A percentile compares a stretch with the other conserved stretches of the same genome.
These are phyloP conservation scores for Sporothrix mexicana DNA, from an alignment of 2,329 filamentous ascomycete genomes.

Conservation along the genomic window DNA sequence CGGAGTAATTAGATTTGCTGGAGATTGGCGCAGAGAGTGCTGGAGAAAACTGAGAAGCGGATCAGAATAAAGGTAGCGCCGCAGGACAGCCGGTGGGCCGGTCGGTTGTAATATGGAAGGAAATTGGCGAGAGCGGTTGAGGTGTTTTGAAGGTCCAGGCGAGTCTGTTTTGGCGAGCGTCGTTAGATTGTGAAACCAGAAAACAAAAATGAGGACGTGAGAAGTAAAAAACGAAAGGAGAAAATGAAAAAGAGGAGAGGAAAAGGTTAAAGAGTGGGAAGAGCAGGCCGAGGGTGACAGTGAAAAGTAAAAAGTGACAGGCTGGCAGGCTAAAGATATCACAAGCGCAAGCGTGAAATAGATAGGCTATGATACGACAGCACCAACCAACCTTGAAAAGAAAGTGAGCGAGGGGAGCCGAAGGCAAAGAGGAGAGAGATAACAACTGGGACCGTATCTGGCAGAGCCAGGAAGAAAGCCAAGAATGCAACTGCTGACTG, in stretches of 20 bases:
- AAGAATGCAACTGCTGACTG: slow-evolving; percentile 17
- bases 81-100: slow-evolving; percentile 21
- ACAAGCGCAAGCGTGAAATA: slow-evolving; percentile 28
- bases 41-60: neutral
- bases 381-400: neutral
- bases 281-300: neutral
- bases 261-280: neutral
- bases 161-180: neutral
- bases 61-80: slow-evolving; percentile 9
- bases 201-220: neutral
- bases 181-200: too few relatives aligned
- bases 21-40: slow-evolving; percentile 17
- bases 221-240: neutral
- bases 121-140: neutral
- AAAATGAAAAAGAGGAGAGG: neutral
- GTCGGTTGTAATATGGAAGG: slow-evolving; percentile 3
- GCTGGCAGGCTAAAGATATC: neutral
- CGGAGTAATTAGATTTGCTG: neutral
- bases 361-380: slow-evolving; percentile 5
- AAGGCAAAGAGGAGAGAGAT: slow-evolving; percentile 11
- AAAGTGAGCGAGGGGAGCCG: neutral
- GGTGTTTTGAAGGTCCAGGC: neutral
- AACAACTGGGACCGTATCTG: neutral
- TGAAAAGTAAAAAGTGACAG: neutral
- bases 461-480: neutral